These are phyloP conservation scores for Trametes hirsuta DNA, from an alignment of 1,284 basidiomycete species.

Conservation along the genomic window DNA sequence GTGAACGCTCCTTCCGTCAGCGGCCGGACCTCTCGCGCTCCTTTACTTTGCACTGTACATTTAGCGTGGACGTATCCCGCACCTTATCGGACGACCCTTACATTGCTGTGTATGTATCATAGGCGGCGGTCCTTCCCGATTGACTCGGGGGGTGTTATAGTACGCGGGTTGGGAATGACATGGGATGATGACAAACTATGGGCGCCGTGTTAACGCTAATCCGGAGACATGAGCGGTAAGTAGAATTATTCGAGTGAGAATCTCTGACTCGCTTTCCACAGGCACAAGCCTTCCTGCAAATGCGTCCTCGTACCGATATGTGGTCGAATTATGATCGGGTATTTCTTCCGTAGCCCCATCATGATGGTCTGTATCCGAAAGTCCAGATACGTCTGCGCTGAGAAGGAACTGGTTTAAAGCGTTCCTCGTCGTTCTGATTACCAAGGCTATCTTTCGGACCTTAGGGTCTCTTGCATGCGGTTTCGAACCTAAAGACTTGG, in stretches of 20 bases:
- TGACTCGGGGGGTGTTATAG: constrained; percentile 11
- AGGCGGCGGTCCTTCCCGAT: constrained; percentile 4
- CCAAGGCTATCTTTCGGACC: no score
- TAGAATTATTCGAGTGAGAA: neutral
- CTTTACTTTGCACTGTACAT: neutral
- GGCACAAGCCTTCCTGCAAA: no score
- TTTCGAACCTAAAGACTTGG: no score
- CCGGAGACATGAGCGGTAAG: neutral
- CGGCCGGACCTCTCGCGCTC: constrained; percentile 3
- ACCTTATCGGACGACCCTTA: neutral
- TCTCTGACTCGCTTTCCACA: neutral
- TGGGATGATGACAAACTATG: constrained; percentile 2
- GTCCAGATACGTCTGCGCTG: no score
- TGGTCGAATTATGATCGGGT: no score
- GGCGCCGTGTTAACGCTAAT: neutral
- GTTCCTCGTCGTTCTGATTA: no score
- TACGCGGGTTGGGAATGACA: neutral
- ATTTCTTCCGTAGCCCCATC: no score
- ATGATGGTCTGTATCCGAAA: no score
- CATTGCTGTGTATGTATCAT: neutral
- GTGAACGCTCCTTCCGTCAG: constrained; percentile 2
- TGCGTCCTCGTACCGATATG: no score
- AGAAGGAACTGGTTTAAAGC: no score
- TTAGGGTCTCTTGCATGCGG: no score
- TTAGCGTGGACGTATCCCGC: neutral